Percentiles rank a stretch among this genome's conserved stretches.
phyloP scores from a whole-genome alignment of 441 rosid species.

The Heliophila coronopifolia region DNA sequence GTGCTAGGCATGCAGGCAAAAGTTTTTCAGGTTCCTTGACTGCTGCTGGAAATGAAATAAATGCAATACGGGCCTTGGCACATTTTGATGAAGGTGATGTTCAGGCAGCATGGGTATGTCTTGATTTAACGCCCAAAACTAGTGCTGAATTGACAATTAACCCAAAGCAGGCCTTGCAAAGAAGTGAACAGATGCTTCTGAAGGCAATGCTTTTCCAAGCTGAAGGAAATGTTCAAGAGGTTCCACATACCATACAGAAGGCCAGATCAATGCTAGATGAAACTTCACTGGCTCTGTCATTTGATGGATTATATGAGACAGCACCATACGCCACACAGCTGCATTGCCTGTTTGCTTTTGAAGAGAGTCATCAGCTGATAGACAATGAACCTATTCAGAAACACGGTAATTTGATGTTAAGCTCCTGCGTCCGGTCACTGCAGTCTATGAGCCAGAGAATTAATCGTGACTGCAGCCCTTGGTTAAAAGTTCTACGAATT shows the following conservation, averaged over 20 bases:
- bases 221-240: slow-evolving; percentile 69
- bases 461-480: slow-evolving; percentile 80
- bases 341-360: slow-evolving; percentile 83
- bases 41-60: slow-evolving; percentile 88
- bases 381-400: slow-evolving; percentile 38
- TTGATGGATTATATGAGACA: slow-evolving; percentile 83
- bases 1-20: slow-evolving; percentile 92
- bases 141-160: slow-evolving; percentile 88
- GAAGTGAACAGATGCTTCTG: slow-evolving; percentile 98
- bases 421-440: slow-evolving; percentile 55
- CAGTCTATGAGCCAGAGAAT: slow-evolving; percentile 49
- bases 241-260: slow-evolving; percentile 64
- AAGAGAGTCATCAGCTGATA: slow-evolving; percentile 47
- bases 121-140: slow-evolving; percentile 93
- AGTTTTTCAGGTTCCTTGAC: slow-evolving; percentile 93
- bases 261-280: slow-evolving; percentile 87
- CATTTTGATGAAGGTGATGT: slow-evolving; percentile 84
- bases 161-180: slow-evolving; percentile 83
- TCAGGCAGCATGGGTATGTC: slow-evolving; percentile 83
- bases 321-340: slow-evolving; percentile 68
- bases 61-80: slow-evolving; percentile 89
- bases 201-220: slow-evolving; percentile 74
- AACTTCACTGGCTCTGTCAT: slow-evolving; percentile 64
- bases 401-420: slow-evolving; percentile 42
- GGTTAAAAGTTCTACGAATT: slow-evolving; percentile 83